phyloP scores from a whole-genome alignment of 176 grass and related monocot genomes.

The Miscanthus lutarioriparius region DNA sequence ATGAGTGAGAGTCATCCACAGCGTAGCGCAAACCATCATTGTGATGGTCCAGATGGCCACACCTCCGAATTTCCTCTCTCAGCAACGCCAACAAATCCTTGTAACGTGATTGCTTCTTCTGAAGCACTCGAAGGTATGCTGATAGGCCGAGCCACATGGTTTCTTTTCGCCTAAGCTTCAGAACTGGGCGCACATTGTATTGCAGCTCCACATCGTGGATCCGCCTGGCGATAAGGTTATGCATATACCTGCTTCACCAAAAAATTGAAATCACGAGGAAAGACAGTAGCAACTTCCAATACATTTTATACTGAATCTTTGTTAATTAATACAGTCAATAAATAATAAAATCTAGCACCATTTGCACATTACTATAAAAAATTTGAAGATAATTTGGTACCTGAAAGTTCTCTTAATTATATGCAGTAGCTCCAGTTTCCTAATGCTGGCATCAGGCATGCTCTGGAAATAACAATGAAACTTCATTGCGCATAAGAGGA shows the following conservation, averaged over 20 bases:
- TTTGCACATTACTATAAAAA: neutral
- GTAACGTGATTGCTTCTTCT: conserved; percentile 75
- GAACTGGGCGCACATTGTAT: conserved; percentile 40
- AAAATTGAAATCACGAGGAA: neutral
- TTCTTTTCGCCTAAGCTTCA: conserved; percentile 59
- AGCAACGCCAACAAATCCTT: conserved; percentile 58
- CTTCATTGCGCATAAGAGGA: conserved; percentile 93
- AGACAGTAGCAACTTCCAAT: neutral
- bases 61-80: conserved; percentile 43
- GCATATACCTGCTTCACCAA: conserved; percentile 67
- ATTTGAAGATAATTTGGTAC: conserved; percentile 34
- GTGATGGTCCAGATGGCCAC: conserved; percentile 21
- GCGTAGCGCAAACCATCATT: conserved; percentile 59
- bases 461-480: conserved; percentile 73
- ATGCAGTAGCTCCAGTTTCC: conserved; percentile 44
- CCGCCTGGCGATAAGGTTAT: conserved; percentile 52
- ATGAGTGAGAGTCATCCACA: conserved; percentile 80
- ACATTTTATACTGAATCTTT: neutral
- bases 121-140: conserved; percentile 67
- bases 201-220: conserved; percentile 45
- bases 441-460: conserved; percentile 36
- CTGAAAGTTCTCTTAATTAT: conserved; percentile 70
- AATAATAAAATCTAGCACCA: neutral
- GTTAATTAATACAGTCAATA: neutral
- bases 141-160: conserved; percentile 69